Base-by-base conservation (phyloP, 169 alveolate species). In the Eimeria necatrix region DNA sequence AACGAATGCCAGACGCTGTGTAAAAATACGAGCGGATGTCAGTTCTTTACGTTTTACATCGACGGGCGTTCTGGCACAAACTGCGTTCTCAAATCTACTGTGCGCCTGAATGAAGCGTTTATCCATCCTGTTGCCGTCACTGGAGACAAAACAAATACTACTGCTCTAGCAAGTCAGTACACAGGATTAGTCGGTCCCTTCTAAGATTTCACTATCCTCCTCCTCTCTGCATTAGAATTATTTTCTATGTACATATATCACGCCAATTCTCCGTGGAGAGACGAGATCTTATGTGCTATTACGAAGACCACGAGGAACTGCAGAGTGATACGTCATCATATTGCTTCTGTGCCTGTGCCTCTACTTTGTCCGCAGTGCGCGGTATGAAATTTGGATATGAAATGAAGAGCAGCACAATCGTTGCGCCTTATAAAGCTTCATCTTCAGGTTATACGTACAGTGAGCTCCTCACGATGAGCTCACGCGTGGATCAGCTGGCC, bases 371-470 rank as follows among this genome's bases (percentile, higher is more conserved):
- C 24, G 46, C 92, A 85, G 92, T 85, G 80, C 46, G 48, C 2
- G 92, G 92, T 32, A 85, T 85, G 92, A 85, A 85, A 78, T 60
- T 85, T 22, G 92, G 92, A 56, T 85, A 85, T 10, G 92, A 85
- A 85, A 85, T 85, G 92, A 60, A 10, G 24, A 46, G 61, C 61
- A 61, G 49, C 6, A 85, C 64, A n/a, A 85, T 85, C 5, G 22
- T 61, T 7, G 8, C 92, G 20, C 80, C 92, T 2, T 32, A 32
- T 16, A 14, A 9, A 9, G 18, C 3, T 0, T 26, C n/a, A 6
- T 8, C 4, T n/a, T n/a, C 41, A 24, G 18, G 9, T 2, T n/a
- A 22, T 10, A 12, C 32, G 26, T 53, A 9, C 12, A 52, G 59
- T 4, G 14, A 51, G 3, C 9, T 52, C 73, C 59, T 52, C 32